These are phyloP conservation scores for Physocladia obscura DNA, from an alignment of 192 early-diverging fungal genomes.

Conservation along the genomic window DNA sequence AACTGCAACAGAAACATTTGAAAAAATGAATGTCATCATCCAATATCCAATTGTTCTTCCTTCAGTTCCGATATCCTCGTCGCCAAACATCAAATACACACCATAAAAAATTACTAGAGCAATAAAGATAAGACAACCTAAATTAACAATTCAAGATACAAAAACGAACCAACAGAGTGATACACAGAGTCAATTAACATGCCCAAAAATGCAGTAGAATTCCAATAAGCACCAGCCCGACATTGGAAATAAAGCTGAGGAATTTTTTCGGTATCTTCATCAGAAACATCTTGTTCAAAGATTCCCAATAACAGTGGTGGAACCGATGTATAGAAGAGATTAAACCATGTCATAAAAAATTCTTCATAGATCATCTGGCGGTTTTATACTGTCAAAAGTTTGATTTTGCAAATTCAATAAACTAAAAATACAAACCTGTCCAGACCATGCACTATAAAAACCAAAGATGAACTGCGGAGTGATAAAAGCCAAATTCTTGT, in stretches of 20 bases:
- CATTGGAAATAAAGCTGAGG: conserved; percentile 51
- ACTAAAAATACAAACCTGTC: conserved; percentile 35
- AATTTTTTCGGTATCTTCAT: conserved; percentile 31
- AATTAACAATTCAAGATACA: conserved; percentile 13
- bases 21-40: conserved; percentile 44
- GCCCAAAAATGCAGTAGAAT: conserved; percentile 26
- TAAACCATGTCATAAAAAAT: conserved; percentile 53
- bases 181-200: conserved; percentile 12
- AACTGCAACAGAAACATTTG: conserved; percentile 43
- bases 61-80: conserved; percentile 25
- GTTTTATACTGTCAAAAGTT: not conserved
- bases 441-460: conserved; percentile 49
- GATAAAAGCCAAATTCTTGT: conserved; percentile 59
- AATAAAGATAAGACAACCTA: not conserved
- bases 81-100: conserved; percentile 38
- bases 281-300: conserved; percentile 51
- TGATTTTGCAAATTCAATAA: not conserved
- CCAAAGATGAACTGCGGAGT: conserved; percentile 52
- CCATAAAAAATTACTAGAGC: conserved; percentile 31
- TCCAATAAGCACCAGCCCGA: conserved; percentile 42
- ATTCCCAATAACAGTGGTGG: conserved; percentile 51
- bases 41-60: conserved; percentile 47
- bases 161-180: conserved; percentile 21
- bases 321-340: conserved; percentile 55
- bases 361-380: conserved; percentile 51